Evolutionary conservation across 140 eudicot genomes (phyloP).

Genomic region (Anethum foeniculum): DNA sequence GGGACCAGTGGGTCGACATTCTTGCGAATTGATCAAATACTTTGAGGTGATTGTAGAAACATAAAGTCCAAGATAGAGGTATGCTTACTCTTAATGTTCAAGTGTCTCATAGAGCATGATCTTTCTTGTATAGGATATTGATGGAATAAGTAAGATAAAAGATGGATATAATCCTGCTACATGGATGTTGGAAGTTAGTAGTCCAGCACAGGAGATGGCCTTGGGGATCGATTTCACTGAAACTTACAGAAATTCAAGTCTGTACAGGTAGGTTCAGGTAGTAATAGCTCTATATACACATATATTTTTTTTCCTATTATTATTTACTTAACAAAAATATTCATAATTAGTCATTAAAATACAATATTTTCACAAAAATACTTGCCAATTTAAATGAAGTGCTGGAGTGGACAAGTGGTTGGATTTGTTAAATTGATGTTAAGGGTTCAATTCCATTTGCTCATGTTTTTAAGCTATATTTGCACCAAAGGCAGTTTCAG

Average conservation of each 20-base stretch:
- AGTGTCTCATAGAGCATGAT: neutral
- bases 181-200: constrained; percentile 67
- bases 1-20: constrained; percentile 68
- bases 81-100: neutral
- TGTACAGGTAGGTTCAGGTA: constrained; percentile 19
- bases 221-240: constrained; percentile 55
- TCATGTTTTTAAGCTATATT: too few relatives aligned
- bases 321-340: too few relatives aligned
- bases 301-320: too few relatives aligned
- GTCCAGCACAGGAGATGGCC: constrained; percentile 45
- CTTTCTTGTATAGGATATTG: constrained; percentile 24
- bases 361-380: too few relatives aligned
- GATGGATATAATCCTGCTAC: constrained; percentile 72
- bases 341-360: too few relatives aligned
- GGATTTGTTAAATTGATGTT: too few relatives aligned
- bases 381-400: too few relatives aligned
- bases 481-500: too few relatives aligned
- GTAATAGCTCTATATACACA: neutral
- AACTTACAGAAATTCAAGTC: constrained; percentile 41
- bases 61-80: neutral
- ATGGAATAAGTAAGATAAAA: constrained; percentile 39
- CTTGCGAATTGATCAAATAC: constrained; percentile 54
- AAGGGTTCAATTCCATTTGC: too few relatives aligned
- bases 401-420: too few relatives aligned
- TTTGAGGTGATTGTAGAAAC: constrained; percentile 50